Conservation (phyloP, 2,329 filamentous ascomycete genomes). For the Bimuria novae-zelandiae region DNA sequence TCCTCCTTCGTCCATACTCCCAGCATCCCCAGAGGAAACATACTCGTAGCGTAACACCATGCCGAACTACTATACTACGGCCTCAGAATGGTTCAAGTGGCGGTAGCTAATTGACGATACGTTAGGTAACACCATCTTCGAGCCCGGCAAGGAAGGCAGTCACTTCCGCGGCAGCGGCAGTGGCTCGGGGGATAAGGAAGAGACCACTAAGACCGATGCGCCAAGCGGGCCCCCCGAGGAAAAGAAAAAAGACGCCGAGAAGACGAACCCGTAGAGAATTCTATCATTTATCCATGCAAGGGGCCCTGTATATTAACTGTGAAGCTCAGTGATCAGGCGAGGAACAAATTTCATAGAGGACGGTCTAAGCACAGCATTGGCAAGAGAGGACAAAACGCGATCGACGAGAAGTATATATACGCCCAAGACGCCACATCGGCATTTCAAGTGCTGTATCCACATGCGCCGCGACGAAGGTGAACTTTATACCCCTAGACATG, state of each 20-base stretch:
- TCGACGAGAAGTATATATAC: neutral
- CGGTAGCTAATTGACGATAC: too few relatives aligned
- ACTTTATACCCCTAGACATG: neutral
- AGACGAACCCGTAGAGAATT: neutral
- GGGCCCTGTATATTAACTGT: neutral
- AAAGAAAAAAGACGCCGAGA: neutral
- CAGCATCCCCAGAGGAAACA: too few relatives aligned
- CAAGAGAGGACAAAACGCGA: neutral
- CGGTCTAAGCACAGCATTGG: neutral
- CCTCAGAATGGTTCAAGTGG: too few relatives aligned
- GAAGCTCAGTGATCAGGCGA: neutral
- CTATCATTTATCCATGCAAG: too few relatives aligned
- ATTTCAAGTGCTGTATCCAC: neutral
- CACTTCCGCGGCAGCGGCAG: slow-evolving; percentile 30
- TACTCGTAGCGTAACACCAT: neutral
- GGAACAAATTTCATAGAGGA: neutral
- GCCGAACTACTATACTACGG: neutral
- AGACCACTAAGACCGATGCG: slow-evolving; percentile 19
- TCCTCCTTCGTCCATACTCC: too few relatives aligned
- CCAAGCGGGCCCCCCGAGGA: too few relatives aligned
- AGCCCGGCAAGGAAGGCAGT: slow-evolving; percentile 35
- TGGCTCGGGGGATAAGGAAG: slow-evolving; percentile 33
- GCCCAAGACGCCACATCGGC: neutral
- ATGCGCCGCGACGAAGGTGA: neutral
- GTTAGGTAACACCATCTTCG: slow-evolving; percentile 33